Base-by-base conservation (phyloP, 768 basidiomycete genomes). In the Cyclocybe cylindracea region DNA sequence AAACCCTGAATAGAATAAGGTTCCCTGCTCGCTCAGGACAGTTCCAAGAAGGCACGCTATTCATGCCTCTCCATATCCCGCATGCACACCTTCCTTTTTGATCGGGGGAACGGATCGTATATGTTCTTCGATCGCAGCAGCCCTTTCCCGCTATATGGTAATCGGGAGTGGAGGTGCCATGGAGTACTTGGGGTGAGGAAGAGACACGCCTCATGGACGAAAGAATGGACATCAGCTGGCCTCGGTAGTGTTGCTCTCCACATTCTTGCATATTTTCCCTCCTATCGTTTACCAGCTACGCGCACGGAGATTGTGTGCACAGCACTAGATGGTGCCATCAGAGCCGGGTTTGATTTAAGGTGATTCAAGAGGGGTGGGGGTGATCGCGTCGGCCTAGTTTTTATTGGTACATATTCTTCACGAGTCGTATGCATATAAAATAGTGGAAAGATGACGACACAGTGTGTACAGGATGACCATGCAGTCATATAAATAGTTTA, bases 301-400 rank as follows among this genome's bases (percentile, higher is more conserved):
- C 58, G 2, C 60, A 61, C 13, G 61, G 61, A 8, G 50, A 59
- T 24, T 58, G 58, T 6, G 48, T 59, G n/a, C n/a, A n/a, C n/a
- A n/a, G n/a, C n/a, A n/a, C n/a, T n/a, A n/a, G n/a, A n/a, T n/a
- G n/a, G n/a, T n/a, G n/a, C n/a, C n/a, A n/a, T n/a, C n/a, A n/a
- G n/a, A n/a, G n/a, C n/a, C n/a, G n/a, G n/a, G n/a, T n/a, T n/a
- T n/a, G n/a, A n/a, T n/a, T n/a, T n/a, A n/a, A n/a, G n/a, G n/a
- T n/a, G n/a, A n/a, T n/a, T n/a, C n/a, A n/a, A n/a, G n/a, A n/a
- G n/a, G n/a, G n/a, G n/a, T n/a, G n/a, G n/a, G n/a, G n/a, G n/a
- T n/a, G n/a, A n/a, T n/a, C n/a, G n/a, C n/a, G n/a, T n/a, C n/a
- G n/a, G n/a, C n/a, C n/a, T n/a, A n/a, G n/a, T n/a, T n/a, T n/a